Evolutionary conservation across 2,329 filamentous ascomycete genomes (phyloP).

Genomic region (Sarocladiaceae sp.): DNA sequence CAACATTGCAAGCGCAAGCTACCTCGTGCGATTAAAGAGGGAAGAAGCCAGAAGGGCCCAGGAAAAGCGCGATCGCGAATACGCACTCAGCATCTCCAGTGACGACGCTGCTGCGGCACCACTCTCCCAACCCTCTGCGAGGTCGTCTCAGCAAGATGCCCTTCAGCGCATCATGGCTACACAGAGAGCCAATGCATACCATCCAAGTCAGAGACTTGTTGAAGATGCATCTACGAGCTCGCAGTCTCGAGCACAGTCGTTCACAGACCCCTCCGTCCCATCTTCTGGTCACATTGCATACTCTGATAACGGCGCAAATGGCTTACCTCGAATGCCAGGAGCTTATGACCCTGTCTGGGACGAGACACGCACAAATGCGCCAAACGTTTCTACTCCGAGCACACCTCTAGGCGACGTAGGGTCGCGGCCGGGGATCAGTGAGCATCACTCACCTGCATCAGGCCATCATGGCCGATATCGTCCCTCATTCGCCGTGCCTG

Average conservation of each 20-base stretch:
- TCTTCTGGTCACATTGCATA: background rate
- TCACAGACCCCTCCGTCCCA: constrained; percentile 5
- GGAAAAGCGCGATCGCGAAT: constrained; percentile 20
- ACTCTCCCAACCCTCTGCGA: constrained; percentile 7
- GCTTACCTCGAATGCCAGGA: constrained; percentile 8
- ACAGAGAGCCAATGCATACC: constrained; percentile 16
- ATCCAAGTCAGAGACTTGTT: background rate
- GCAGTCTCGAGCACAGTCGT: background rate
- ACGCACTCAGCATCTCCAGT: constrained; percentile 22
- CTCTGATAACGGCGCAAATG: background rate
- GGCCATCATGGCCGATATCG: no score
- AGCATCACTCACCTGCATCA: no score
- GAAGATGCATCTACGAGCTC: background rate
- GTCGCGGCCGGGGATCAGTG: no score
- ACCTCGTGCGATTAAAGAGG: constrained; percentile 14
- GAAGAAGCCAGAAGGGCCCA: constrained; percentile 13
- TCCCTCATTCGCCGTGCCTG: no score
- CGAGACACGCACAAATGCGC: background rate
- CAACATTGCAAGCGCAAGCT: background rate
- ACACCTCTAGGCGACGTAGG: no score
- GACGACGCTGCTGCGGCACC: constrained; percentile 14
- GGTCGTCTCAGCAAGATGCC: constrained; percentile 14
- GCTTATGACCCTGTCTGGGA: constrained; percentile 16
- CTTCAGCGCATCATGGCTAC: constrained; percentile 23
- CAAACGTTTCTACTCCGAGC: constrained; percentile 4